These are phyloP conservation scores for Pseudodiploospora longispora DNA, from an alignment of 2,329 filamentous ascomycete genomes.

Conservation along the genomic window DNA sequence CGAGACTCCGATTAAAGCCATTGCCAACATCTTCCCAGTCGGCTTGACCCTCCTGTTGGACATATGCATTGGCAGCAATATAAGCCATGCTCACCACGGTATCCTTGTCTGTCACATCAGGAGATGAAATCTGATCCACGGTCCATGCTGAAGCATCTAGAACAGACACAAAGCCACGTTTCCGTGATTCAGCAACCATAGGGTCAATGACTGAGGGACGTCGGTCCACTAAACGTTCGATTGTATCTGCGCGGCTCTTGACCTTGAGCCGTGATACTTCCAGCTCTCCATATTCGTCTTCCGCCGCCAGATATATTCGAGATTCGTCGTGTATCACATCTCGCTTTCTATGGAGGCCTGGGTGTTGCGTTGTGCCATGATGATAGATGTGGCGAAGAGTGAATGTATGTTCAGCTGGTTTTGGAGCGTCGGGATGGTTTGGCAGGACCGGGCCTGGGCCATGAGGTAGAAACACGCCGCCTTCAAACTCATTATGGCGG, in stretches of 20 bases:
- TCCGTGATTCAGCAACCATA: constrained; percentile 64
- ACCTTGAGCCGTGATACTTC: constrained; percentile 47
- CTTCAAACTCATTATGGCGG: background rate
- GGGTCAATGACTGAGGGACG: constrained; percentile 68
- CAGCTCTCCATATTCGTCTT: constrained; percentile 47
- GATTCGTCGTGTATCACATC: constrained; percentile 55
- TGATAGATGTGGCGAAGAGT: constrained; percentile 85
- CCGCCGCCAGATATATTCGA: constrained; percentile 52
- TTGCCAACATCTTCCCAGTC: constrained; percentile 79
- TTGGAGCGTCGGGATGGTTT: constrained; percentile 34
- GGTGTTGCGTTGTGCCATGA: constrained; percentile 75
- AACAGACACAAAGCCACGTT: constrained; percentile 57
- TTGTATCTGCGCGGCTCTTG: constrained; percentile 57
- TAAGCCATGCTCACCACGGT: constrained; percentile 77
- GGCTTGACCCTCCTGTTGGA: constrained; percentile 58
- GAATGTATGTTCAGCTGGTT: constrained; percentile 49
- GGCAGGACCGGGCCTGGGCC: constrained; percentile 29
- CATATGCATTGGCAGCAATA: constrained; percentile 87
- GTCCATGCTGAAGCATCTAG: constrained; percentile 74
- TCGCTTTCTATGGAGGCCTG: constrained; percentile 65
- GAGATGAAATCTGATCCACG: constrained; percentile 66
- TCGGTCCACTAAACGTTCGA: constrained; percentile 76
- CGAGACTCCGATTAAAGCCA: constrained; percentile 75
- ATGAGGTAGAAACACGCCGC: constrained; percentile 32
- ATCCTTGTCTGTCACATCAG: constrained; percentile 76